Evolutionary conservation across 225 moss, liverwort and hornwort genomes (phyloP).

Genomic region (Straminergon stramineum): DNA sequence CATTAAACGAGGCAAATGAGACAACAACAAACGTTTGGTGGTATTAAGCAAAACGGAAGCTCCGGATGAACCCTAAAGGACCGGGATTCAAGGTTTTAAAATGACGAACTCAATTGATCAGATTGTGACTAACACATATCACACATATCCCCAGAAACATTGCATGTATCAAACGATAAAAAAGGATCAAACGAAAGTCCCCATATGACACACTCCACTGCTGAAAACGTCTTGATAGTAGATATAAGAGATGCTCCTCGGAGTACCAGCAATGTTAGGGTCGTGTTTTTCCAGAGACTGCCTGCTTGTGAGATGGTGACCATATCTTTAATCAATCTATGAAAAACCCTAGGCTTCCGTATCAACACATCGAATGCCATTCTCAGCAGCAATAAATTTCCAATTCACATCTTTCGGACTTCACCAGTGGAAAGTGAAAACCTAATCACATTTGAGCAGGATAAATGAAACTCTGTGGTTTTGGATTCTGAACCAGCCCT

Average conservation of each 20-base stretch:
- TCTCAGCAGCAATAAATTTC: neutral
- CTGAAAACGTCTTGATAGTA: neutral
- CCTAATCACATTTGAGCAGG: neutral
- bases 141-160: neutral
- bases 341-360: neutral
- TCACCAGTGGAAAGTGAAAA: neutral
- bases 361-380: slow-evolving; percentile 37
- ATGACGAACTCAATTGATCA: neutral
- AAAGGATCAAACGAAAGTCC: neutral
- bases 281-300: neutral
- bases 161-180: neutral
- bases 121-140: neutral
- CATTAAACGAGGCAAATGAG: neutral
- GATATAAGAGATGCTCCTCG: neutral
- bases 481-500: neutral
- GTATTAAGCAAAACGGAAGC: neutral
- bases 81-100: neutral
- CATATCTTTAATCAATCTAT: neutral
- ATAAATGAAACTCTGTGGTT: neutral
- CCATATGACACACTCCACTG: neutral
- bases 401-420: neutral
- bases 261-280: neutral
- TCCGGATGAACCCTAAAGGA: neutral
- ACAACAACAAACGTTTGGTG: neutral
- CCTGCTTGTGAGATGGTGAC: neutral